A percentile compares a stretch with the other conserved stretches of the same genome.
Conservation (phyloP, 345 rosid species). For the Syzygium grande region DNA sequence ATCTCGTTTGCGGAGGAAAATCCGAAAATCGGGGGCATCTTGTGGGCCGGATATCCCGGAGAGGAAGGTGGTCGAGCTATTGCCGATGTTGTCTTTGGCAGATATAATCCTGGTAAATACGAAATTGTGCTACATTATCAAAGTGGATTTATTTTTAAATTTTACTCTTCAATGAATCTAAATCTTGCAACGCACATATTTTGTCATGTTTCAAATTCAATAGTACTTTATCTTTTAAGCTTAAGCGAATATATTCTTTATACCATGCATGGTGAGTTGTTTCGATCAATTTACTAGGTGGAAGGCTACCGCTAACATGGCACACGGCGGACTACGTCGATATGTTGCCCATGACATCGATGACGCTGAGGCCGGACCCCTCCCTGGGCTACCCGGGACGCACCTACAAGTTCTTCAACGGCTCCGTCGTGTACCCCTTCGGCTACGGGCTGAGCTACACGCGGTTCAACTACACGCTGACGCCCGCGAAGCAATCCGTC, state of each 20-base stretch:
- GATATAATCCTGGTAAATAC: constrained; percentile 51
- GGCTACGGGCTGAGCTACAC: constrained; percentile 55
- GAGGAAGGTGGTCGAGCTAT: constrained; percentile 63
- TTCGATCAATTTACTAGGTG: constrained; percentile 19
- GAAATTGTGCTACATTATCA: background rate
- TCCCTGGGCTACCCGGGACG: constrained; percentile 39
- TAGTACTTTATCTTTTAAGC: background rate
- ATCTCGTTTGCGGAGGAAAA: constrained; percentile 33
- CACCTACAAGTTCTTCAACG: constrained; percentile 52
- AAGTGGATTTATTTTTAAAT: background rate
- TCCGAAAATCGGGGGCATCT: constrained; percentile 18
- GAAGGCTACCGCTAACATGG: constrained; percentile 54
- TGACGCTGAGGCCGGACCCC: constrained; percentile 37
- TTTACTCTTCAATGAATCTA: background rate
- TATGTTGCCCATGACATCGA: constrained; percentile 42
- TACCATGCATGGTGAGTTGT: background rate
- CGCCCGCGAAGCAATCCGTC: background rate
- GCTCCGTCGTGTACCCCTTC: constrained; percentile 40
- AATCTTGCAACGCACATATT: background rate
- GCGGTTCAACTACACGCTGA: constrained; percentile 1
- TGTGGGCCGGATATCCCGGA: constrained; percentile 79
- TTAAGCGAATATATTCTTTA: too few species aligned
- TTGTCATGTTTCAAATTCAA: background rate
- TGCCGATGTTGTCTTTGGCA: constrained; percentile 56
- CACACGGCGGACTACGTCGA: constrained; percentile 20